phyloP scores from a whole-genome alignment of 2,329 filamentous ascomycete genomes.

The Tolypocladium tropicale region DNA sequence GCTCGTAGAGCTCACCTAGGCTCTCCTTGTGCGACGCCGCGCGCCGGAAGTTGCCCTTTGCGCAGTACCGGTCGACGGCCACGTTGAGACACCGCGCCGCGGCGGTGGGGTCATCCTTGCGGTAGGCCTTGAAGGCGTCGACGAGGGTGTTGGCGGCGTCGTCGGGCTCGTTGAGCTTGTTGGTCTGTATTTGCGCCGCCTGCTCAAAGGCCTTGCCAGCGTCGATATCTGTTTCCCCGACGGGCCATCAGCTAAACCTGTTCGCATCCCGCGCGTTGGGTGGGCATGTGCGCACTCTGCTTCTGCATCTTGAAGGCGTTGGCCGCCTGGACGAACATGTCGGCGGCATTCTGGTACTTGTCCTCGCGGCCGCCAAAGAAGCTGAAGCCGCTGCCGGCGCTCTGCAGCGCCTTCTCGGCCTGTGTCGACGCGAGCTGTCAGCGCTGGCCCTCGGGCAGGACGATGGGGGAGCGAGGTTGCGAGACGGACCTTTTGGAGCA shows the following conservation, averaged over 20 bases:
- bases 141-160: constrained; percentile 81
- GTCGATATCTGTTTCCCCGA: constrained; percentile 55
- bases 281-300: constrained; percentile 47
- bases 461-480: constrained; percentile 1
- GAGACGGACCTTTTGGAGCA: constrained; percentile 60
- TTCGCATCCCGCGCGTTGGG: background rate
- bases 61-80: constrained; percentile 77
- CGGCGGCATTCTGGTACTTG: constrained; percentile 82
- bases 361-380: constrained; percentile 81
- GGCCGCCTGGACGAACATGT: constrained; percentile 77
- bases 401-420: constrained; percentile 75
- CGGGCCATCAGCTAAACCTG: background rate
- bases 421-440: constrained; percentile 25
- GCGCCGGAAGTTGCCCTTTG: constrained; percentile 81
- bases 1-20: constrained; percentile 76
- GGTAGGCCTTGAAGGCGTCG: constrained; percentile 93
- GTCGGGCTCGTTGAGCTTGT: constrained; percentile 80
- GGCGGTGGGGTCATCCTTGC: constrained; percentile 72
- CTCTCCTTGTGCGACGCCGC: constrained; percentile 88
- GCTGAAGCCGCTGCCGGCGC: constrained; percentile 72
- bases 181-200: constrained; percentile 70
- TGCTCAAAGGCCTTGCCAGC: constrained; percentile 80
- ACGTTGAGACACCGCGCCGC: constrained; percentile 70
- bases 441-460: background rate
- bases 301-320: constrained; percentile 88